Base-by-base conservation (phyloP, 257 asterid species). In the Thymus quinquecostatus region DNA sequence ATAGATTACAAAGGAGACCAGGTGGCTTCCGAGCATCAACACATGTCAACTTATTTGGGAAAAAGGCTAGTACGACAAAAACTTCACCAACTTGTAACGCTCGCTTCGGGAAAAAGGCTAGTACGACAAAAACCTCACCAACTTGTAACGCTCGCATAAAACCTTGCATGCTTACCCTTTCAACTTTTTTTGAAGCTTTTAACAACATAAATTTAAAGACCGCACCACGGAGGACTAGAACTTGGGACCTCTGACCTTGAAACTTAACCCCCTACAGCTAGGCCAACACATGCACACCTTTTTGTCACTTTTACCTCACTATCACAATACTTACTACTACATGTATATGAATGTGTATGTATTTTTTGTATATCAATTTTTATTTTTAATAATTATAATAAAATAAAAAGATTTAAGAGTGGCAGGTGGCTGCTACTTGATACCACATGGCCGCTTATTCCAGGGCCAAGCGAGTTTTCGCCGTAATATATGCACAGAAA, bases 41-140 rank as follows among this genome's bases (percentile, higher is more conserved):
- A 45, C 66, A 34, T 38, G 66, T 43, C 34, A 54, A 60, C 75
- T 55, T 64, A 44, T 6, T 57, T 8, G 0, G 32, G 10, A 13
- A 38, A 30, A 66, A 60, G 60, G 60, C 54, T 33, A 58, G 38
- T 66, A 58, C 10, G 40, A 34, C 13, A 54, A 40, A 45, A 66
- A 33, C 43, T 29, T 27, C 72, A 36, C 7, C 64, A 33, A 68
- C 14, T 76, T 55, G 76, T 76, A 76, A 70, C 72, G 80, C 76
- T 70, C 21, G 34, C 68, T 51, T 6, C 6, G 44, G 1, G 44
- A 6, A 38, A 38, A 38, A 38, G 44, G 6, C 44, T 38, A 38
- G 3, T 38, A 6, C 5, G 44, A 38, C 6, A 38, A 38, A 38
- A 38, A 38, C 6, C 6, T 38, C 3, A 38, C 44, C 44, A 38